Evolutionary conservation across 441 rosid genomes (phyloP), one percentile per base, ranked within the genome.

Genomic region (Eruca vesicaria): DNA sequence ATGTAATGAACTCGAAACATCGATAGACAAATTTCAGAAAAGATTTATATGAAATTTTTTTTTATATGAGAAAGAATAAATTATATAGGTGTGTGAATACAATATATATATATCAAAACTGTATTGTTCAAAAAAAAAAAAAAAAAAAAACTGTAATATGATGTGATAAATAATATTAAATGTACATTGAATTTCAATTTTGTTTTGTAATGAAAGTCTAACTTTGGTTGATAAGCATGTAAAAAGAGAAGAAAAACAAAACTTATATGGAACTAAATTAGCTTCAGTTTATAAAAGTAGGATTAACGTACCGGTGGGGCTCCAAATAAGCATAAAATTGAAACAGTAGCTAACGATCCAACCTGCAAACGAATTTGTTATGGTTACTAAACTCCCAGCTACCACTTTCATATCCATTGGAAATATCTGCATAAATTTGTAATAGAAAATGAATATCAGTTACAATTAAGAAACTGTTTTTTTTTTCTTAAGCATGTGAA

Each of bases 381-480:
- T 58, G 73, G 31, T 78, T 71, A 80, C 81, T 38, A 84, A 41
- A 72, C 84, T 84, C 11, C 85, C 85, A 15, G 85, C 87, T 41
- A 81, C 73, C 7, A 78, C 87, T 59, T 82, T 84, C 66, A 82
- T 74, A 19, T 82, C 62, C 62, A 80, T 75, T 9, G 85, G 87
- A 41, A 82, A 80, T 63, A 84, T 76, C 87, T 82, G 3, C 56
- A 76, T 4, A 50, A 5, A 12, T 53, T 53, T 53, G 3, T 3
- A 9, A 28, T 41, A 73, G 12, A 10, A n/a, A 9, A 6, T n/a
- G 26, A 21, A 20, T 11, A 60, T 59, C 14, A 12, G 21, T 14
- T 55, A 32, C 26, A 52, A 4, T 19, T 29, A 31, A 32, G 21
- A 31, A 8, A 60, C 20, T 31, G 16, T 28, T 28, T 14, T 8